These are phyloP conservation scores for Alternaria sp. DNA, from an alignment of 2,329 filamentous ascomycete species.

Conservation along the genomic window DNA sequence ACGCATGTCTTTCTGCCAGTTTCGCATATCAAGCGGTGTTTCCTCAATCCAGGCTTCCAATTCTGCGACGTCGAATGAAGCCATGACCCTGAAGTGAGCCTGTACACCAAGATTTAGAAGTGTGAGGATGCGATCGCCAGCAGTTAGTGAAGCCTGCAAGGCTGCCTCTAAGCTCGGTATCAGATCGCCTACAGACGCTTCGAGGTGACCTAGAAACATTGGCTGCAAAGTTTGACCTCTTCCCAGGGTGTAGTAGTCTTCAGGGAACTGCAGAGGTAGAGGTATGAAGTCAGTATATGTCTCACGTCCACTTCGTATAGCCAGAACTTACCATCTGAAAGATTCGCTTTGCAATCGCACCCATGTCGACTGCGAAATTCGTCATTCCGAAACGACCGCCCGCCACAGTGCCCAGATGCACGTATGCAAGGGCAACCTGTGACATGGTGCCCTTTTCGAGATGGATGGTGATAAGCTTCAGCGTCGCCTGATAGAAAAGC, in stretches of 20 bases:
- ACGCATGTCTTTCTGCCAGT: conserved; percentile 73
- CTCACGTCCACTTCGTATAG: background rate
- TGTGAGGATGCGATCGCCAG: conserved; percentile 74
- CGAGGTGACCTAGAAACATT: conserved; percentile 73
- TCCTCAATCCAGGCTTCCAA: conserved; percentile 74
- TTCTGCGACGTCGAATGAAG: conserved; percentile 71
- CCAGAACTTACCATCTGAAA: conserved; percentile 56
- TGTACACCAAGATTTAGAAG: conserved; percentile 74
- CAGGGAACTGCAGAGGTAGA: conserved; percentile 50
- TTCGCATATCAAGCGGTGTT: conserved; percentile 74
- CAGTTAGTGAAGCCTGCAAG: conserved; percentile 68
- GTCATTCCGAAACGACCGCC: conserved; percentile 74
- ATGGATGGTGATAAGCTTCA: conserved; percentile 72
- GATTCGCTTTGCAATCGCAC: conserved; percentile 67
- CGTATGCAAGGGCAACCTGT: conserved; percentile 71
- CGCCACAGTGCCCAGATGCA: conserved; percentile 71
- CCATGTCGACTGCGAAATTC: conserved; percentile 70
- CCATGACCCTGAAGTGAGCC: conserved; percentile 71
- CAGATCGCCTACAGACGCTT: conserved; percentile 65
- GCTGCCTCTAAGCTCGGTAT: conserved; percentile 67
- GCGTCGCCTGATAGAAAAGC: conserved; percentile 73
- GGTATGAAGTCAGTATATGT: background rate
- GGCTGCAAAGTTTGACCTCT: conserved; percentile 73
- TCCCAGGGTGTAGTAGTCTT: conserved; percentile 65
- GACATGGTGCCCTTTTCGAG: conserved; percentile 69